These are phyloP conservation scores for Alternaria novae-zelandiae DNA, from an alignment of 2,329 filamentous ascomycete genomes.

Conservation along the genomic window DNA sequence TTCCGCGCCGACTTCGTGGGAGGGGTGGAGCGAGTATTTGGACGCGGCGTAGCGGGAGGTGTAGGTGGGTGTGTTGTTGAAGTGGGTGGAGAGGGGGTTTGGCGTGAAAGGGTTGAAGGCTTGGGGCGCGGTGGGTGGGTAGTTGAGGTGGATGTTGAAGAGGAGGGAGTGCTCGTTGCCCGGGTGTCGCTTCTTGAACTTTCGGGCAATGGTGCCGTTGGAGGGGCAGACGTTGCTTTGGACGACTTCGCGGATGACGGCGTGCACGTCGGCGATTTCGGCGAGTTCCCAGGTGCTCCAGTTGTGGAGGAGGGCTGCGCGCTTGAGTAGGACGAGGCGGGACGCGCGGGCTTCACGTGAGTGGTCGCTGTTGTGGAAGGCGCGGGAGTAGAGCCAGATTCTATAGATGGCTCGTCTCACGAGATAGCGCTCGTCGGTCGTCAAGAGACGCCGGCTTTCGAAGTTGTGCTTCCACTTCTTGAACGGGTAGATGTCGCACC, in stretches of 20 bases:
- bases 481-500: slow-evolving; percentile 67
- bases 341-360: slow-evolving; percentile 58
- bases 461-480: slow-evolving; percentile 68
- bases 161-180: slow-evolving; percentile 57
- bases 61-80: slow-evolving; percentile 42
- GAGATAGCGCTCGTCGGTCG: slow-evolving; percentile 55
- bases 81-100: slow-evolving; percentile 43
- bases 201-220: slow-evolving; percentile 65
- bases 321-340: slow-evolving; percentile 56
- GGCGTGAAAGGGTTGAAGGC: slow-evolving; percentile 41
- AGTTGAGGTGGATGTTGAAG: slow-evolving; percentile 62
- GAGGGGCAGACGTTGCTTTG: slow-evolving; percentile 66
- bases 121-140: slow-evolving; percentile 47
- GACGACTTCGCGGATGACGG: slow-evolving; percentile 62
- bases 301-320: slow-evolving; percentile 64
- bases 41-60: slow-evolving; percentile 51
- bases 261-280: slow-evolving; percentile 65
- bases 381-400: slow-evolving; percentile 65
- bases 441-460: slow-evolving; percentile 61
- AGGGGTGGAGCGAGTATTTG: slow-evolving; percentile 56
- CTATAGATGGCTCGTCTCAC: slow-evolving; percentile 66
- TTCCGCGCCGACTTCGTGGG: slow-evolving; percentile 62
- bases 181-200: slow-evolving; percentile 63
- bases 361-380: slow-evolving; percentile 62
- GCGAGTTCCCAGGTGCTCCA: slow-evolving; percentile 63